These are phyloP conservation scores for Climacium dendroides DNA, from an alignment of 225 moss, liverwort and hornwort species.

Conservation along the genomic window DNA sequence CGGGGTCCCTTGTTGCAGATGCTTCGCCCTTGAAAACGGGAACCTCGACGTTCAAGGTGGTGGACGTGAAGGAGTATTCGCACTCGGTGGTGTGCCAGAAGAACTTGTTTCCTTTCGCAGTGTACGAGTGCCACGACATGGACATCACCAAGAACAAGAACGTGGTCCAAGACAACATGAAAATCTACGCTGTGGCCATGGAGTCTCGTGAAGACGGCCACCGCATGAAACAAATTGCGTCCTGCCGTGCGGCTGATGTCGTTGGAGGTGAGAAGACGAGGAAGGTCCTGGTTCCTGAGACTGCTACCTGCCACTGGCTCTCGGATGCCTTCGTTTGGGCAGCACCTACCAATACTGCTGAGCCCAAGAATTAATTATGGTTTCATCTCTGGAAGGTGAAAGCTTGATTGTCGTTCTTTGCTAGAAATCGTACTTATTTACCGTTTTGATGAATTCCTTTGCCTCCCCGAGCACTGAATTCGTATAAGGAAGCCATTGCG, in stretches of 20 bases:
- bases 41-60: constrained; percentile 23
- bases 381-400: neutral
- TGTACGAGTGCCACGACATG: constrained; percentile 36
- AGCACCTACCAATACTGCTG: constrained; percentile 6
- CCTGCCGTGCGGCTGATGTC: constrained; percentile 11
- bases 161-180: neutral
- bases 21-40: constrained; percentile 1
- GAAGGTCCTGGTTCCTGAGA: neutral
- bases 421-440: neutral
- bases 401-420: neutral
- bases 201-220: constrained; percentile 21
- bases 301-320: constrained; percentile 35
- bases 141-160: constrained; percentile 6
- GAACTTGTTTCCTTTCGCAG: constrained; percentile 40
- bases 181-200: constrained; percentile 28
- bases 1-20: constrained; percentile 15
- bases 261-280: neutral
- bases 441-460: neutral
- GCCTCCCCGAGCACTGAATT: neutral
- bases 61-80: constrained; percentile 21
- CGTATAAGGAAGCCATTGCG: neutral
- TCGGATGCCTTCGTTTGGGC: constrained; percentile 39
- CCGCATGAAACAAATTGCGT: constrained; percentile 29
- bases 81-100: constrained; percentile 43
- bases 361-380: neutral